A percentile compares a stretch with the other conserved stretches of the same genome.
Evolutionary conservation across 805 yeast genomes (phyloP).

Genomic region (Pichia phayaonensis): DNA sequence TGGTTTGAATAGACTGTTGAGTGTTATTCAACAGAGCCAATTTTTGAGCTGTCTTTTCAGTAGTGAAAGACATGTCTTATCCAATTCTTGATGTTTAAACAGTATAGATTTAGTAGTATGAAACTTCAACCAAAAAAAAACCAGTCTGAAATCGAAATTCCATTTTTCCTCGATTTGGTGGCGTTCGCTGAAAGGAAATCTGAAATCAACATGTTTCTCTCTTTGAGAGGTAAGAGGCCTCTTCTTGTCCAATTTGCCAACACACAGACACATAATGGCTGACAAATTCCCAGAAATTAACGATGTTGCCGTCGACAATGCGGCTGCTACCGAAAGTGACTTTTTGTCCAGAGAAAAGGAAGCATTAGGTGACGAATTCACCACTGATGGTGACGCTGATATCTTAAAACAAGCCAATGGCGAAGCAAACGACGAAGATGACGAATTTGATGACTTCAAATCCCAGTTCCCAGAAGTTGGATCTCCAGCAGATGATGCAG

Average conservation of each 20-base stretch:
- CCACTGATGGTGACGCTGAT: constrained; percentile 53
- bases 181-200: background rate
- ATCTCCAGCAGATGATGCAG: constrained; percentile 6
- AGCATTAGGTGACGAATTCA: constrained; percentile 62
- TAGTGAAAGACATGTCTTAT: constrained; percentile 42
- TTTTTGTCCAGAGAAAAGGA: constrained; percentile 65
- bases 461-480: constrained; percentile 57
- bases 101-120: background rate
- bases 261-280: constrained; percentile 38
- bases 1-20: constrained; percentile 66
- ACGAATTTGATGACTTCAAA: constrained; percentile 52
- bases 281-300: constrained; percentile 72
- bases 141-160: background rate
- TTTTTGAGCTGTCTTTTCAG: constrained; percentile 41
- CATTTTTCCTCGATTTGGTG: background rate
- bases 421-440: constrained; percentile 31
- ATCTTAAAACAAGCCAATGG: constrained; percentile 27
- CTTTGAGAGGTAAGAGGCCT: background rate
- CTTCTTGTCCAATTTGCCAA: too few species aligned
- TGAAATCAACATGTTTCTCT: background rate
- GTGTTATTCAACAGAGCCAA: constrained; percentile 45
- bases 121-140: too few species aligned
- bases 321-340: constrained; percentile 30
- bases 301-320: constrained; percentile 25
- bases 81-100: background rate